Evolutionary conservation across 176 grass and related monocot genomes (phyloP), one percentile per base, ranked within the genome.

Genomic region (Carex myosuroides): DNA sequence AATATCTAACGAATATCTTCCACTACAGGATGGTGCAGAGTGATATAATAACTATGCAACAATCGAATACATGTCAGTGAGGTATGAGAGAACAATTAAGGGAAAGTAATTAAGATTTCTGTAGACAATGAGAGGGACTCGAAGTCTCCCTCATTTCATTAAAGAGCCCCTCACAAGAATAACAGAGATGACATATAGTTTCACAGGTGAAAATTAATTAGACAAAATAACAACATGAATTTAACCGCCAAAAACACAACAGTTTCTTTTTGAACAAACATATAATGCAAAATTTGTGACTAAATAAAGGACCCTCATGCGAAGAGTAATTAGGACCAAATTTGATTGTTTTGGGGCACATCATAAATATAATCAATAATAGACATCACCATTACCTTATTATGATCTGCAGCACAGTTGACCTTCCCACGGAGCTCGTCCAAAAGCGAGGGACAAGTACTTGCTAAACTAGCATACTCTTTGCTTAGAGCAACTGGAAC

Each of bases 391-490:
- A 29, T 64, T 32, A 64, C 62, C 62, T 64, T 13, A 64, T 13
- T 64, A 1, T 13, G 10, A 30, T 30, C 24, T 64, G 24, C 0
- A 64, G 8, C 62, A 13, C 7, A 29, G 13, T n/a, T 8, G 26
- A 73, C 32, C 87, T 81, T 85, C 56, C 62, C 55, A 58, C 72
- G 58, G 2, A 74, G 50, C 76, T 89, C 83, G 21, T 26, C 35
- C 26, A 85, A 24, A 26, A 81, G 64, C 54, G 17, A 75, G 4
- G 87, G 76, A 56, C 41, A 89, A 22, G 18, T 64, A 64, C 55
- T 79, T 53, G 46, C 76, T 22, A 80, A 6, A 41, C 79, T 14
- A 29, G 29, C 3, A 22, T 72, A 90, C 9, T 82, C 88, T 46
- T 87, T 10, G 29, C 41, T 87, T n/a, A 35, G 0, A 63, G 55